phyloP scores from a whole-genome alignment of 2,329 filamentous ascomycete species.

The Diaporthe sp. region DNA sequence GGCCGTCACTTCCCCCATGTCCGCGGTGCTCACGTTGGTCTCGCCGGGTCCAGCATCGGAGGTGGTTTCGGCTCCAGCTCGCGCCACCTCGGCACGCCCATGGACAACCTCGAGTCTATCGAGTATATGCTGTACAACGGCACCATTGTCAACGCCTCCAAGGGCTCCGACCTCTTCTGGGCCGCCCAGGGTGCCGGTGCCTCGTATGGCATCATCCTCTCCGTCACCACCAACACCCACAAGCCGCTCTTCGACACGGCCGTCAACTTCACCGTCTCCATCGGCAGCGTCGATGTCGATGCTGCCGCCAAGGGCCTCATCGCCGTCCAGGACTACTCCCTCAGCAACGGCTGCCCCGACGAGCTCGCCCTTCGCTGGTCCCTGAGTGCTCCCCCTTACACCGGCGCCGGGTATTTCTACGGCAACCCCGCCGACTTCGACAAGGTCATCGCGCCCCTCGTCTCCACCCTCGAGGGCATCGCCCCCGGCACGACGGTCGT shows the following conservation, averaged over 20 bases:
- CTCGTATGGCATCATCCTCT: slow-evolving; percentile 14
- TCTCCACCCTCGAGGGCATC: slow-evolving; percentile 4
- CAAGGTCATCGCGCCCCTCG: not conserved
- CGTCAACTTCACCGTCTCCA: slow-evolving; percentile 16
- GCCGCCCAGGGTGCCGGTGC: slow-evolving; percentile 15
- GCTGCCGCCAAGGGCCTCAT: slow-evolving; percentile 5
- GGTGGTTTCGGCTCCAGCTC: slow-evolving; percentile 17
- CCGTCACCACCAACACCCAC: slow-evolving; percentile 15
- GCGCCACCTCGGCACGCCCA: slow-evolving; percentile 11
- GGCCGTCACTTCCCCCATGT: slow-evolving; percentile 19
- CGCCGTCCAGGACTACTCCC: slow-evolving; percentile 17
- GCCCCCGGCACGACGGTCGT: not conserved
- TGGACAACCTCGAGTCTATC: slow-evolving; percentile 20
- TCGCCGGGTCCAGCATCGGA: slow-evolving; percentile 13
- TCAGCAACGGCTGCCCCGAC: not conserved
- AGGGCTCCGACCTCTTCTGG: slow-evolving; percentile 18
- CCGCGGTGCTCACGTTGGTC: slow-evolving; percentile 14
- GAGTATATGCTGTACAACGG: slow-evolving; percentile 26
- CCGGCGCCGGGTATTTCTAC: slow-evolving; percentile 16
- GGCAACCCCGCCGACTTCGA: slow-evolving; percentile 13
- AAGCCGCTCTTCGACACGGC: not conserved
- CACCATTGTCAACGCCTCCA: slow-evolving; percentile 9
- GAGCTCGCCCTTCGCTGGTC: slow-evolving; percentile 20
- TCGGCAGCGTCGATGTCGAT: slow-evolving; percentile 11
- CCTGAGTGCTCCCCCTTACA: slow-evolving; percentile 15